Evolutionary conservation across 176 grass and related monocot species (phyloP), one percentile per base, ranked within the genome.

Genomic region (Phyllostachys edulis): DNA sequence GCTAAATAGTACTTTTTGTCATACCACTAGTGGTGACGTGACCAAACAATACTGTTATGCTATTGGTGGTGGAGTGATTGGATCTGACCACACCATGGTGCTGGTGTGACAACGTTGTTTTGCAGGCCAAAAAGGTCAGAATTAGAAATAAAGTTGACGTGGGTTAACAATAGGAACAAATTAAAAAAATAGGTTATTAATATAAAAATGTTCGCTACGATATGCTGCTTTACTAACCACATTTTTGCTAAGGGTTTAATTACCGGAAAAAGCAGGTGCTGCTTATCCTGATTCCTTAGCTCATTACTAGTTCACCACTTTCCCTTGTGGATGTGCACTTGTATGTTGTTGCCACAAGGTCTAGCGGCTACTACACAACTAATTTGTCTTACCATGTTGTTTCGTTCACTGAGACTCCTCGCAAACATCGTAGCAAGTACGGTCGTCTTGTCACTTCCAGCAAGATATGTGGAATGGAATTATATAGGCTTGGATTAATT

Each of bases 321-420:
- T 17, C 26, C 44, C 32, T 8, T 15, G 2, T 4, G 49, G 62
- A 3, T 2, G 18, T 71, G 0, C 41, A 63, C 41, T 50, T 83
- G 73, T 88, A 73, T 42, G 64, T 63, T 51, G 8, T 37, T 67
- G 49, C 73, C 77, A 36, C 10, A 63, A 7, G 6, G 29, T 49
- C 37, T 8, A 46, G 54, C 49, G 47, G 50, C 42, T 88, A 77
- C 14, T 14, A 8, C 17, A 23, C n/a, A 36, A 7, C 1, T 24
- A 20, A 14, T 23, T 27, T 27, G 17, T 67, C 69, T 18, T 3
- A 37, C 11, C 13, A 17, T 20, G 41, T 79, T 65, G 84, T 87
- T 79, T 82, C 21, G 74, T 67, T 67, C 67, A n/a, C 73, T 17
- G 16, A 66, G 21, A 29, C 65, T 54, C 88, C 73, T 90, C 73